Conservation (phyloP, 352 stramenopile species). For the Thalassiosira hispida region DNA sequence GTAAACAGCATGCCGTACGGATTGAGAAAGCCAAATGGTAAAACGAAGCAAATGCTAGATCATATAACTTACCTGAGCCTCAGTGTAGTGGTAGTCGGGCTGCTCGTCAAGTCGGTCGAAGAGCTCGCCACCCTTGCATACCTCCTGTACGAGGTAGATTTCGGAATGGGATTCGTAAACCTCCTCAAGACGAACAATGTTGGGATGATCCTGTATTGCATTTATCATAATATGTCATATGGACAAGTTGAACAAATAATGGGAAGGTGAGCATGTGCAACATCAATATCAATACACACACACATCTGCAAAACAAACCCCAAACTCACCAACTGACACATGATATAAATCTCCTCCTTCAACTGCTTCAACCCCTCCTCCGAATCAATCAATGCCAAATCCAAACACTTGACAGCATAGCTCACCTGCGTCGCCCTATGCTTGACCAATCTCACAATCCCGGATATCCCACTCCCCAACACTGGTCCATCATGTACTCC, state of each 20-base stretch:
- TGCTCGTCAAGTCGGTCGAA: constrained; percentile 87
- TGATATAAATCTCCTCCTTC: constrained; percentile 87
- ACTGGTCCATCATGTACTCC: constrained; percentile 79
- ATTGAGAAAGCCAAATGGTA: no score
- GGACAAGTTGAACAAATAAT: no score
- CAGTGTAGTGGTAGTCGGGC: constrained; percentile 93
- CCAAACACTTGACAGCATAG: constrained; percentile 86
- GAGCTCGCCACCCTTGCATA: constrained; percentile 95
- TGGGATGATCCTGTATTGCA: constrained; percentile 82
- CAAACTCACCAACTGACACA: constrained; percentile 82
- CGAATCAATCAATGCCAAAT: constrained; percentile 80
- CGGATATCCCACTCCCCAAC: constrained; percentile 82
- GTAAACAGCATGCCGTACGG: no score
- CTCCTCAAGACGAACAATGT: constrained; percentile 89
- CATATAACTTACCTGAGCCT: no score
- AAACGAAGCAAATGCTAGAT: no score
- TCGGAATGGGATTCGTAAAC: constrained; percentile 92
- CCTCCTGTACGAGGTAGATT: constrained; percentile 97
- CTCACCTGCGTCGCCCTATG: constrained; percentile 75
- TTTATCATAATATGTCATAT: no score
- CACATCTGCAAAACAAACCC: constrained; percentile 6
- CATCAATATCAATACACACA: not conserved
- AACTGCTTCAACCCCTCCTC: constrained; percentile 82
- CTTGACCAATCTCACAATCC: constrained; percentile 77
- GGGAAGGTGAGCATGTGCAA: constrained; percentile 84